These are phyloP conservation scores for Kwoniella sp. DNA, from an alignment of 768 basidiomycete species.

Conservation along the genomic window DNA sequence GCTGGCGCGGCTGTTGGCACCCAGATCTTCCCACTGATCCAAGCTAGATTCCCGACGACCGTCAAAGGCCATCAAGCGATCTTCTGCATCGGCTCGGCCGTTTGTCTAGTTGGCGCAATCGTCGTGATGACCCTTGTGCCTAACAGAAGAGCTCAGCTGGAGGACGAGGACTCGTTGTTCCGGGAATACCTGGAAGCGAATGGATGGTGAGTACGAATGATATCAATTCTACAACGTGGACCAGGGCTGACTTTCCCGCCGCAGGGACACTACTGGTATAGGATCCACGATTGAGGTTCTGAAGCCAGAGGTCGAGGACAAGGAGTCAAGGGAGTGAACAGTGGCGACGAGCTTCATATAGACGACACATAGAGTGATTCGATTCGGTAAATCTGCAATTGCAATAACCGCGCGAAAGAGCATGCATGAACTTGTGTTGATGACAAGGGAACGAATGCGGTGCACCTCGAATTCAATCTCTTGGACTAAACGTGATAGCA, in stretches of 20 bases:
- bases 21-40: slow-evolving; percentile 10
- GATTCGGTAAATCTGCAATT: not conserved
- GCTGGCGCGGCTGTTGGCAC: slow-evolving; percentile 14
- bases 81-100: slow-evolving; percentile 12
- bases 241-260: too few relatives aligned
- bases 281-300: not conserved
- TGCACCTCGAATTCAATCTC: too few relatives aligned
- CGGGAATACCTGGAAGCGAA: slow-evolving; percentile 7
- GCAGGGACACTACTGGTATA: not conserved
- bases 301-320: not conserved
- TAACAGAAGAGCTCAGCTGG: slow-evolving; percentile 10
- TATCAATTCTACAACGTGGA: not conserved
- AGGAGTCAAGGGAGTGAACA: not conserved
- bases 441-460: too few relatives aligned
- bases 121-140: slow-evolving; percentile 10
- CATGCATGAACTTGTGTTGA: too few relatives aligned
- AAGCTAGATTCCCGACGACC: slow-evolving; percentile 3
- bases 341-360: too few relatives aligned
- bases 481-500: too few relatives aligned
- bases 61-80: slow-evolving; percentile 19
- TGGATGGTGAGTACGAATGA: slow-evolving; percentile 18
- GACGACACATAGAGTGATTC: too few relatives aligned
- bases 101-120: slow-evolving; percentile 4
- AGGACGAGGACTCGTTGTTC: slow-evolving; percentile 12
- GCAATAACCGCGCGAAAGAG: too few relatives aligned